Evolutionary conservation across 108 stramenopile species (phyloP), one percentile per base, ranked within the genome.

Genomic region (Asterionellopsis glacialis): DNA sequence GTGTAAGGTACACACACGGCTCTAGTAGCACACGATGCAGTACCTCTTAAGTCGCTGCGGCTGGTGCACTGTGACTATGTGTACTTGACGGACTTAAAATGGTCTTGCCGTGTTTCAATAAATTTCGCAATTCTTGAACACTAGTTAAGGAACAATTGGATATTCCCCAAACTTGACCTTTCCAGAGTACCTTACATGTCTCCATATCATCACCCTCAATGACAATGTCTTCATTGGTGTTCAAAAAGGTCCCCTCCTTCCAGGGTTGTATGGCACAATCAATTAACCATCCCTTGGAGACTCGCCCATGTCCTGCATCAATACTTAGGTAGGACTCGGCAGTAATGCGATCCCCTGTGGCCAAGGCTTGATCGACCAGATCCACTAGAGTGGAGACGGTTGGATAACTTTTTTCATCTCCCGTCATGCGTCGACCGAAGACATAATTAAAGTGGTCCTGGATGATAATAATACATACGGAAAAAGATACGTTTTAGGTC

Each of bases 381-480:
- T 70, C 77, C 18, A 82, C 84, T 15, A 74, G 43, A 55, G 59
- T 79, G 6, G 58, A 44, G 26, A 55, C 69, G 51, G 59, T 55
- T 39, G 64, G 49, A 45, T 38, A 45, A 23, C 50, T n/a, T 58
- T 59, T 61, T 23, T 76, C 77, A 11, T 51, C 41, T 18, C 64
- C 76, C 25, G 52, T 45, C 23, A 66, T 47, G 27, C 65, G 28
- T 51, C 84, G 55, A 28, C 72, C 72, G 23, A 72, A 51, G 27
- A 82, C 57, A 52, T 91, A 91, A 56, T 88, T 88, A 73, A 91
- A 91, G 61, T 91, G 87, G 58, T 91, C 87, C 42, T 59, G 33
- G 33, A 33, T n/a, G n/a, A n/a, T n/a, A n/a, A n/a, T n/a, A n/a
- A n/a, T n/a, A n/a, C n/a, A n/a, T 33, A 33, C 33, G 33, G 33